Evolutionary conservation across 257 asterid species (phyloP).

Genomic region (Coffea canephora): DNA sequence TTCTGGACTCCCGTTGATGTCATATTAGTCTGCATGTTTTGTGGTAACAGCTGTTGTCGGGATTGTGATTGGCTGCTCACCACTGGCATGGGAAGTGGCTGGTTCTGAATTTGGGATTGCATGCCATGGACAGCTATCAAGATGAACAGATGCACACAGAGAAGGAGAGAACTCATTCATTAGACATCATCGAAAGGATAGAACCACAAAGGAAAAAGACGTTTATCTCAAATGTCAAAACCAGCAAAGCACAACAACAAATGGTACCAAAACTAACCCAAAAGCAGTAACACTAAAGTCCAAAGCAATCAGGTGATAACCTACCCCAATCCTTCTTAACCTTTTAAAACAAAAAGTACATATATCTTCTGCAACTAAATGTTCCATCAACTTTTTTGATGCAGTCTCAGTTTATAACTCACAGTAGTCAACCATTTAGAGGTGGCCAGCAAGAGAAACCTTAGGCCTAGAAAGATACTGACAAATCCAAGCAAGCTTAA

Average conservation of each 20-base stretch:
- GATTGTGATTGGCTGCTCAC: conserved; percentile 67
- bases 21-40: conserved; percentile 62
- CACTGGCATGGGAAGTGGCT: conserved; percentile 55
- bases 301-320: background rate
- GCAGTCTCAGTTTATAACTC: background rate
- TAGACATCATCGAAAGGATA: background rate
- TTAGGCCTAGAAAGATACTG: no score
- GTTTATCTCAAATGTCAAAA: background rate
- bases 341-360: background rate
- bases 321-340: background rate
- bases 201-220: background rate
- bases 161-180: background rate
- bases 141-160: background rate
- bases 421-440: no score
- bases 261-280: background rate
- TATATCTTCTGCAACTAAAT: background rate
- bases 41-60: conserved; percentile 74
- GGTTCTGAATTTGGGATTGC: conserved; percentile 82
- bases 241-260: background rate
- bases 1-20: conserved; percentile 61
- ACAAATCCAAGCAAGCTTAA: no score
- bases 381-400: background rate
- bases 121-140: conserved; percentile 60
- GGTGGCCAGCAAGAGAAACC: no score
- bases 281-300: background rate